phyloP scores from a whole-genome alignment of 176 grass and related monocot genomes.

The Rhynchospora breviuscula region DNA sequence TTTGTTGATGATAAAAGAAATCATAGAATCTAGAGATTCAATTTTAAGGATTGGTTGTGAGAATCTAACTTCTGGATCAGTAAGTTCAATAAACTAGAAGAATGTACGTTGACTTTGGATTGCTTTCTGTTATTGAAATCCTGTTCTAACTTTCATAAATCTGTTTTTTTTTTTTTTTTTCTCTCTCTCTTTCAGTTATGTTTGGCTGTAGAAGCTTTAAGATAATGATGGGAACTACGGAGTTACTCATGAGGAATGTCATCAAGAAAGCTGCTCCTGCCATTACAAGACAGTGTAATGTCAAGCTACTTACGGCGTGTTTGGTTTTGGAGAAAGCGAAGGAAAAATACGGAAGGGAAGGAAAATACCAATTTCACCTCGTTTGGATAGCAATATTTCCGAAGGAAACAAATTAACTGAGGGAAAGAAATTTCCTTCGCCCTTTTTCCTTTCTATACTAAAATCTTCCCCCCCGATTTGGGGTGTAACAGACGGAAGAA shows the following conservation, averaged over 20 bases:
- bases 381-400: too few relatives aligned
- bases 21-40: not conserved
- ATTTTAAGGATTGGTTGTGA: not conserved
- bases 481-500: too few relatives aligned
- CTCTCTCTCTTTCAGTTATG: not conserved
- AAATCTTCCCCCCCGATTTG: too few relatives aligned
- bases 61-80: not conserved
- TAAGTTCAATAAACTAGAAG: not conserved
- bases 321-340: too few relatives aligned
- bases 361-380: too few relatives aligned
- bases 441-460: too few relatives aligned
- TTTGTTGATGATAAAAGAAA: not conserved
- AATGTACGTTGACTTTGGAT: not conserved
- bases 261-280: constrained; percentile 30
- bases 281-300: constrained; percentile 33
- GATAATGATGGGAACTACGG: constrained; percentile 21
- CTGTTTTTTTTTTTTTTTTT: not conserved
- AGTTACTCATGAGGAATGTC: constrained; percentile 38
- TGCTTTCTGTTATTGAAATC: not conserved
- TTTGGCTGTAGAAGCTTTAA: not conserved
- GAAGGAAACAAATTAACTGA: too few relatives aligned
- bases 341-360: too few relatives aligned
- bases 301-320: not conserved
- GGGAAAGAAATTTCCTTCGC: too few relatives aligned
- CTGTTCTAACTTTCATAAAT: not conserved